Percentiles rank a stretch among this genome's conserved stretches.
These are phyloP conservation scores for Talaromyces rugulosus DNA, from an alignment of 2,329 filamentous ascomycete genomes.

Conservation along the genomic window DNA sequence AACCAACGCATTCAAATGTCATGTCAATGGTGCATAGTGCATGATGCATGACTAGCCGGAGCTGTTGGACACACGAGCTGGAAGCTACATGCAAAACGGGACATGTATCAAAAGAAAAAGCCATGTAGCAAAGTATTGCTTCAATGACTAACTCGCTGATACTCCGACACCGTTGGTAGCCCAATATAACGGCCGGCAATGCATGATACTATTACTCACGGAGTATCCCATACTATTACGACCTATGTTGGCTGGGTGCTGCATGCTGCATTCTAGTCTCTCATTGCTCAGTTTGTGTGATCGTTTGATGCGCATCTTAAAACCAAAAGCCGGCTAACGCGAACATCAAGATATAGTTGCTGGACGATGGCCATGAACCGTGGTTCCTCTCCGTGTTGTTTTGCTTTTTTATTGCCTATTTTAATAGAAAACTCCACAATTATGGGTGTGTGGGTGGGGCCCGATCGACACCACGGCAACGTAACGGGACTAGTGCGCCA, in stretches of 20 bases:
- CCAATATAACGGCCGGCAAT: neutral
- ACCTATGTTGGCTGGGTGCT: no score
- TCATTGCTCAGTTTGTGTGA: no score
- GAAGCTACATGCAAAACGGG: no score
- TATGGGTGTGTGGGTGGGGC: neutral
- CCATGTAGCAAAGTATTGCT: no score
- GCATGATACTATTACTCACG: neutral
- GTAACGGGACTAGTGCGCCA: neutral
- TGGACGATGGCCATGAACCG: neutral
- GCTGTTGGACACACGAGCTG: no score
- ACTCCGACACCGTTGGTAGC: neutral
- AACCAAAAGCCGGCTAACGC: neutral
- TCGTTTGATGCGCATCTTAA: neutral
- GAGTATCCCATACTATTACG: no score
- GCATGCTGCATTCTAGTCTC: no score
- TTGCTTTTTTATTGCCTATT: neutral
- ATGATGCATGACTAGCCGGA: no score
- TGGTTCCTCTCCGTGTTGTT: neutral
- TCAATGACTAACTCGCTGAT: neutral
- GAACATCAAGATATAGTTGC: neutral
- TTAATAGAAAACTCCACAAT: neutral
- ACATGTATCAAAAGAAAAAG: no score
- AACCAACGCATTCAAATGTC: neutral
- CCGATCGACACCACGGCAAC: neutral
- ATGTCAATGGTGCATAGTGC: neutral